These are phyloP conservation scores for Trichoderma sp. DNA, from an alignment of 2,329 filamentous ascomycete genomes.

Conservation along the genomic window DNA sequence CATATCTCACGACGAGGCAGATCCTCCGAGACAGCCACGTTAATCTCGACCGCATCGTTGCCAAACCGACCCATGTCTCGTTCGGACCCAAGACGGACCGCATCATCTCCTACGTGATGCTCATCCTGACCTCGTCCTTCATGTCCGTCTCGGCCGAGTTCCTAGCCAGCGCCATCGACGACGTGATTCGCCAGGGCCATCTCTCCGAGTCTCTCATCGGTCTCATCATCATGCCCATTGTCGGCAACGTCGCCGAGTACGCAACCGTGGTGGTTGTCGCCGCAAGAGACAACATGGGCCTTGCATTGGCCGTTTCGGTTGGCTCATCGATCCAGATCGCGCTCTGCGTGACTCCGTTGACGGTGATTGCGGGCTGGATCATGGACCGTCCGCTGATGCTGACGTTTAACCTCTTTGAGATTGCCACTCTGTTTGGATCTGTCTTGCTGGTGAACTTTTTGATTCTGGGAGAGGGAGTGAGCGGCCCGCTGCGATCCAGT, in stretches of 20 bases:
- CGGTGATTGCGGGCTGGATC: conserved; percentile 58
- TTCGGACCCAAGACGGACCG: conserved; percentile 22
- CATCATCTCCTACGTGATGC: conserved; percentile 45
- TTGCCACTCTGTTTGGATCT: conserved; percentile 66
- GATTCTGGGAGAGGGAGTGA: conserved; percentile 64
- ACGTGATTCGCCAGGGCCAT: conserved; percentile 46
- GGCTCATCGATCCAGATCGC: conserved; percentile 61
- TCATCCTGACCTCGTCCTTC: conserved; percentile 52
- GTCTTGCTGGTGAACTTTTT: conserved; percentile 72
- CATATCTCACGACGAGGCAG: conserved; percentile 23
- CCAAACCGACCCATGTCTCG: neutral
- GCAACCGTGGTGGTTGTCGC: conserved; percentile 60
- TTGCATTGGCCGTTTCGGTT: conserved; percentile 59
- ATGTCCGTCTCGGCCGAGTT: conserved; percentile 61
- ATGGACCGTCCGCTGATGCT: conserved; percentile 57
- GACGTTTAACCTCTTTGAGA: conserved; percentile 73
- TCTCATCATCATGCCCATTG: conserved; percentile 59
- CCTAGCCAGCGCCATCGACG: conserved; percentile 57
- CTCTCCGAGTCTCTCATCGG: conserved; percentile 59
- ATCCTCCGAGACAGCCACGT: conserved; percentile 21
- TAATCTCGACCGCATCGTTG: conserved; percentile 13
- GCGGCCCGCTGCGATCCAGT: conserved; percentile 57
- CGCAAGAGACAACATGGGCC: conserved; percentile 58
- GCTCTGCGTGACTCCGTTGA: conserved; percentile 57
- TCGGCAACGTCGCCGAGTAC: conserved; percentile 62